Base-by-base conservation (phyloP, 2,329 filamentous ascomycete genomes). In the Stachybotrys chlorohalonatus region DNA sequence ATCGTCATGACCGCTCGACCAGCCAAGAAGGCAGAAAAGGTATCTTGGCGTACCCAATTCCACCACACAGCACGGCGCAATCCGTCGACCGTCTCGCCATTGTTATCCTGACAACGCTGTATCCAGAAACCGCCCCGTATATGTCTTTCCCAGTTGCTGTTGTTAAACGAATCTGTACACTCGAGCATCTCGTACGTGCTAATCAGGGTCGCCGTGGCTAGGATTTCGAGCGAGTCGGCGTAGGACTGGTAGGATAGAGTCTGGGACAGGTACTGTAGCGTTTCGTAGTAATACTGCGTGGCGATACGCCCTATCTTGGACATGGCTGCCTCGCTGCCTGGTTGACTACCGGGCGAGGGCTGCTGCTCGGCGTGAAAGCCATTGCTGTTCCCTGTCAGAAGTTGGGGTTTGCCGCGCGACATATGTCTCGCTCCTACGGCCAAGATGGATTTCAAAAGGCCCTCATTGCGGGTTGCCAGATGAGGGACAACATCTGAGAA, bases 41-140 rank as follows among this genome's bases (percentile, higher is more conserved):
- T 73, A 61, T 85, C 82, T 62, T 85, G 82, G 24, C 80, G 72
- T 9, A 85, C 68, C 82, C 82, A 85, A 1, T 76, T 75, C 82
- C 82, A 85, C 82, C 81, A 85, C 0, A 81, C 78, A 0, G 80
- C 77, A 57, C 78, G 74, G 48, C 77, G 71, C 0, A 84, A 66
- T 0, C 80, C 79, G 3, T 77, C 75, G 2, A 48, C 11, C 1
- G 75, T 79, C 54, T 80, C 79, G 2, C 80, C 82, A 56, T 84
- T 73, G 53, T 82, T 82, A 47, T 81, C 74, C 56, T 82, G 81
- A 7, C 75, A 80, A 15, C 80, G 70, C 59, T 84, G 82, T 47
- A 85, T 84, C 79, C 81, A 84, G 60, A 84, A 85, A 0, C 82
- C 79, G 1, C 82, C 81, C 59, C 83, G 78, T 3, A 85, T 68